Conservation (phyloP, 495 filamentous ascomycete species). For the Hyaloscypha bicolor region DNA sequence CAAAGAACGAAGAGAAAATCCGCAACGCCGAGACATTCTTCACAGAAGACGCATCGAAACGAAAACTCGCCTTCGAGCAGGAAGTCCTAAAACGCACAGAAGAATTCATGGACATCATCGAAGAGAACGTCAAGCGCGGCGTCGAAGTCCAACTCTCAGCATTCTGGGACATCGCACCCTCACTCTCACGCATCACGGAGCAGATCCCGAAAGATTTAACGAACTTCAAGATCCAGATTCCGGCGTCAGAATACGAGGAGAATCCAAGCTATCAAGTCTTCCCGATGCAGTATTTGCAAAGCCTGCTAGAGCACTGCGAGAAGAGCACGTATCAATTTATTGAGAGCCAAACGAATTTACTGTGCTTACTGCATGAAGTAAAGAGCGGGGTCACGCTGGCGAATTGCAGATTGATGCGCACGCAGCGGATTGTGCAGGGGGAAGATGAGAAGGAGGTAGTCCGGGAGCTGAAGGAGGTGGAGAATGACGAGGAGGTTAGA, state of each 20-base stretch:
- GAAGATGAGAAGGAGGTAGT: slow-evolving; percentile 51
- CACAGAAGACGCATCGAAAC: slow-evolving; percentile 68
- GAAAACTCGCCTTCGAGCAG: slow-evolving; percentile 64
- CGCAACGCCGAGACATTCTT: slow-evolving; percentile 81
- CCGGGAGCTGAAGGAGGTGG: slow-evolving; percentile 60
- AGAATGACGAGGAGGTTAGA: slow-evolving; percentile 62
- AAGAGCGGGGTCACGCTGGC: slow-evolving; percentile 75
- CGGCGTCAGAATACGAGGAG: slow-evolving; percentile 76
- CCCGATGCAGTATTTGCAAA: slow-evolving; percentile 87
- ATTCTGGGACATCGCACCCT: slow-evolving; percentile 97
- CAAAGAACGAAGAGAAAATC: slow-evolving; percentile 70
- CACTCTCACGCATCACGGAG: slow-evolving; percentile 72
- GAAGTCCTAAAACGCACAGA: slow-evolving; percentile 70
- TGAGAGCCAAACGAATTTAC: slow-evolving; percentile 87
- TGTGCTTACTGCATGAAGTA: slow-evolving; percentile 94
- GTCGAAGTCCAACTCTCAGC: slow-evolving; percentile 89
- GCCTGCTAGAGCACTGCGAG: slow-evolving; percentile 80
- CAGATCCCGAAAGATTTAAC: slow-evolving; percentile 60
- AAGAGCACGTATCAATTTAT: slow-evolving; percentile 95
- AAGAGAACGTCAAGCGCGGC: slow-evolving; percentile 81
- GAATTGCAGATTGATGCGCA: slow-evolving; percentile 56
- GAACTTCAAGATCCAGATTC: slow-evolving; percentile 66
- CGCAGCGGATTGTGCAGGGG: slow-evolving; percentile 60
- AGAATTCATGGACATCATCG: slow-evolving; percentile 78
- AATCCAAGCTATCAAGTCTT: slow-evolving; percentile 77